phyloP scores from a whole-genome alignment of 2,329 filamentous ascomycete genomes.

The Penicillium polonicum region DNA sequence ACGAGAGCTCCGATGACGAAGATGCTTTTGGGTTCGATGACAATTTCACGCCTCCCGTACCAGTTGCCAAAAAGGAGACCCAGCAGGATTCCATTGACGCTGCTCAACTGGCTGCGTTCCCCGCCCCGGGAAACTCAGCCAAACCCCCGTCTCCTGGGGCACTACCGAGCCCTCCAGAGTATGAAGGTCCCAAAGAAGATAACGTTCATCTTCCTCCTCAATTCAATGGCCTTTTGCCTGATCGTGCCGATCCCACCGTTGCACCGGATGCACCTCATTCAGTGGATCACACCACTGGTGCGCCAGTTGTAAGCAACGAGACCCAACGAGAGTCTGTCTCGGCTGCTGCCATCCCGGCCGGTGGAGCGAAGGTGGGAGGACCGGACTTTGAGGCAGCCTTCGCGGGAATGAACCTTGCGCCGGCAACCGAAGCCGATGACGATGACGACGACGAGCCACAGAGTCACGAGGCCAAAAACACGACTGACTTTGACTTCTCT shows the following conservation, averaged over 20 bases:
- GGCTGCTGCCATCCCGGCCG: constrained; percentile 18
- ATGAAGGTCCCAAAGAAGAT: constrained; percentile 32
- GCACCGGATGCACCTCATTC: constrained; percentile 42
- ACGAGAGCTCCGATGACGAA: constrained; percentile 72
- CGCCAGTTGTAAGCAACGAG: constrained; percentile 39
- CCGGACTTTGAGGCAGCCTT: constrained; percentile 51
- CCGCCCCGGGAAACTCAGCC: constrained; percentile 41
- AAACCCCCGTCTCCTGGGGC: constrained; percentile 54
- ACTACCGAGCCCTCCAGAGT: constrained; percentile 56
- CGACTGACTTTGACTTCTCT: constrained; percentile 47
- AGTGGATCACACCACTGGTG: constrained; percentile 37
- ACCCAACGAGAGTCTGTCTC: constrained; percentile 24
- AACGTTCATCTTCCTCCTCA: constrained; percentile 36
- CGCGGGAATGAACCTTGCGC: constrained; percentile 45
- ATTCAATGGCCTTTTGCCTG: constrained; percentile 42
- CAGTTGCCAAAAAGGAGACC: constrained; percentile 32
- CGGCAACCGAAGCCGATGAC: constrained; percentile 46
- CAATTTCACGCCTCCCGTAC: constrained; percentile 72
- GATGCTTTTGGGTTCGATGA: constrained; percentile 74
- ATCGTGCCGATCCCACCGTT: constrained; percentile 40
- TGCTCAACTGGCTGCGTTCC: constrained; percentile 39
- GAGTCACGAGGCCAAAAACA: constrained; percentile 32
- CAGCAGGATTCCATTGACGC: constrained; percentile 37
- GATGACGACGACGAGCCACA: constrained; percentile 60
- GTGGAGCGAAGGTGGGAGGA: constrained; percentile 33